phyloP scores from a whole-genome alignment of 2,329 filamentous ascomycete species.

The Exophiala phaeomuriformis region DNA sequence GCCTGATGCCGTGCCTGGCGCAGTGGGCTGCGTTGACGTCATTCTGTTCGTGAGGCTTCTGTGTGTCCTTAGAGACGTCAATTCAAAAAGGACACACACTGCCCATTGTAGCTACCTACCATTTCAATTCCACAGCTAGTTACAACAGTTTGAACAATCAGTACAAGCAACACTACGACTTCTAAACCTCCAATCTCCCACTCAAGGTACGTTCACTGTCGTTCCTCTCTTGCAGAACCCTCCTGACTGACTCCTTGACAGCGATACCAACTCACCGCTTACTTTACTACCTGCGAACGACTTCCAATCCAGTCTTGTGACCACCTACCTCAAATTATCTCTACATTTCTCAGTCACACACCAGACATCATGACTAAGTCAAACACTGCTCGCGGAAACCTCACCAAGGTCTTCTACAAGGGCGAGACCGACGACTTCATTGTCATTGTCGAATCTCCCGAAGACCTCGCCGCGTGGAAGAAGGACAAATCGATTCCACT shows the following conservation, averaged over 20 bases:
- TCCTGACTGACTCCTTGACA: not conserved
- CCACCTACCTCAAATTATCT: not conserved
- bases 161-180: no score
- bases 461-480: constrained; percentile 73
- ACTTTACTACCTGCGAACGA: no score
- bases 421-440: constrained; percentile 63
- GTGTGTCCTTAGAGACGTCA: not conserved
- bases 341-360: not conserved
- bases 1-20: not conserved
- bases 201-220: not conserved
- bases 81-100: not conserved
- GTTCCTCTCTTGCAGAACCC: not conserved
- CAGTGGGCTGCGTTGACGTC: not conserved
- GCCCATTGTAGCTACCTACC: not conserved
- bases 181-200: no score
- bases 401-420: constrained; percentile 80
- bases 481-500: constrained; percentile 65
- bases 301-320: constrained; percentile 2
- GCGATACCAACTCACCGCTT: not conserved
- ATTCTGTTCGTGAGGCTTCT: not conserved
- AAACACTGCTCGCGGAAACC: constrained; percentile 53
- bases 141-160: no score
- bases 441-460: constrained; percentile 54
- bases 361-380: constrained; percentile 46
- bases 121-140: not conserved